Evolutionary conservation across 495 filamentous ascomycete species (phyloP).

Genomic region (Aspergillus campestris): DNA sequence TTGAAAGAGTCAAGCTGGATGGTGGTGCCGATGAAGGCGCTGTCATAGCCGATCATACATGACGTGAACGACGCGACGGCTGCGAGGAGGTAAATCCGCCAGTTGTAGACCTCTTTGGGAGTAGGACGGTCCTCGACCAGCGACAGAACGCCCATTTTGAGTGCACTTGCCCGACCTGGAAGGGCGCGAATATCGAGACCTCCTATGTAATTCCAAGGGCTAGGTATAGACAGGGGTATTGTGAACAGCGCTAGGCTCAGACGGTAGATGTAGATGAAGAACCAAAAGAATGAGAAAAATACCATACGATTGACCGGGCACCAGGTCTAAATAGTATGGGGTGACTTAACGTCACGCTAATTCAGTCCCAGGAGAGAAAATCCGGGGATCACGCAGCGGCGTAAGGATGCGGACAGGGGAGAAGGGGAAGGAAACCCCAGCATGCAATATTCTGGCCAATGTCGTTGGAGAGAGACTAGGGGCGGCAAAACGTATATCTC

Average conservation of each 20-base stretch:
- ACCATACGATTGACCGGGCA: no score
- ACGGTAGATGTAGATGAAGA: not conserved
- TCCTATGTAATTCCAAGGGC: no score
- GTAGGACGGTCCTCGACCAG: constrained; percentile 63
- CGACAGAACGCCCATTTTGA: constrained; percentile 50
- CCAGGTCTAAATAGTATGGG: constrained; percentile 1
- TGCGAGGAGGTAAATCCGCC: constrained; percentile 59
- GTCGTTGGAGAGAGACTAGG: no score
- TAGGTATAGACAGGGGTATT: no score
- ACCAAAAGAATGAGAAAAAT: not conserved
- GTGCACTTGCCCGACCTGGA: not conserved
- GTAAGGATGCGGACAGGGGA: not conserved
- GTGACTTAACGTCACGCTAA: not conserved
- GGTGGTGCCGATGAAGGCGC: constrained; percentile 66
- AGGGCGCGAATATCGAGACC: no score
- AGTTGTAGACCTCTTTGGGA: constrained; percentile 67
- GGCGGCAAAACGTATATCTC: no score
- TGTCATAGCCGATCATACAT: constrained; percentile 70
- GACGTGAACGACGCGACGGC: constrained; percentile 63
- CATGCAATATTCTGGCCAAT: not conserved
- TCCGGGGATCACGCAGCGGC: not conserved
- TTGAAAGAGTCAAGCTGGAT: constrained; percentile 58
- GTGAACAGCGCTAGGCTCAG: not conserved
- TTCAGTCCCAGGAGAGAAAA: not conserved
- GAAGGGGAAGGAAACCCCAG: not conserved